phyloP scores from a whole-genome alignment of 2,329 filamentous ascomycete species.

The Cercospora berteroae region DNA sequence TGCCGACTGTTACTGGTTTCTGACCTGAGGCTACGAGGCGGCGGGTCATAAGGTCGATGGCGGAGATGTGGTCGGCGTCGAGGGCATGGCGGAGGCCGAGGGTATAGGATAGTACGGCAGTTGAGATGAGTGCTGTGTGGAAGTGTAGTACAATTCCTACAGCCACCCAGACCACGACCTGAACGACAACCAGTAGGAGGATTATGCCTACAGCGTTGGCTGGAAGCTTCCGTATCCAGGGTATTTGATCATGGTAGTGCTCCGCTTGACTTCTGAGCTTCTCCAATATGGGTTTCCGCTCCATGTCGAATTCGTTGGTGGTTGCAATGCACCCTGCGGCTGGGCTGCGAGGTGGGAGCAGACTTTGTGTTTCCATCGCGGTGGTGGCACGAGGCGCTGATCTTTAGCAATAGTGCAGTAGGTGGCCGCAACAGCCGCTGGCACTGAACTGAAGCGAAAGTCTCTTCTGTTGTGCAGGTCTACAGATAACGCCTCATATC shows the following conservation, averaged over 20 bases:
- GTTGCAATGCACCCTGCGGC: neutral
- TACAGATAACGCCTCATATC: conserved; percentile 1
- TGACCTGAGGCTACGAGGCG: conserved; percentile 82
- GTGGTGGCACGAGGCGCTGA: neutral
- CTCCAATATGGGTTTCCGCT: conserved; percentile 15
- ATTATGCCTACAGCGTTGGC: conserved; percentile 59
- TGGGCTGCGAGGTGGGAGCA: neutral
- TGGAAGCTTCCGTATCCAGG: conserved; percentile 57
- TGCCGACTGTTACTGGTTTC: conserved; percentile 85
- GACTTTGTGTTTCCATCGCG: conserved; percentile 1
- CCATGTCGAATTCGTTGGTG: conserved; percentile 15
- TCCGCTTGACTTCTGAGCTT: conserved; percentile 27
- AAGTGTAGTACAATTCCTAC: conserved; percentile 55
- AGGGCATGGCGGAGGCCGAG: conserved; percentile 91
- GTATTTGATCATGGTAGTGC: conserved; percentile 51
- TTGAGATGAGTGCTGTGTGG: conserved; percentile 62
- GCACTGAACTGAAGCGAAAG: neutral
- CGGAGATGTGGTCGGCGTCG: conserved; percentile 90
- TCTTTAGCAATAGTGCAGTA: neutral
- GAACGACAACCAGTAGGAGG: conserved; percentile 52
- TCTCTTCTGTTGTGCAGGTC: neutral
- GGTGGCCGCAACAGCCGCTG: neutral
- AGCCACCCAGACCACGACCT: conserved; percentile 58
- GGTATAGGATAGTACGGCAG: conserved; percentile 81
- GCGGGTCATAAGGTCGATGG: conserved; percentile 93